Conservation (phyloP, 768 basidiomycete species). For the Kwoniella bestiolae region DNA sequence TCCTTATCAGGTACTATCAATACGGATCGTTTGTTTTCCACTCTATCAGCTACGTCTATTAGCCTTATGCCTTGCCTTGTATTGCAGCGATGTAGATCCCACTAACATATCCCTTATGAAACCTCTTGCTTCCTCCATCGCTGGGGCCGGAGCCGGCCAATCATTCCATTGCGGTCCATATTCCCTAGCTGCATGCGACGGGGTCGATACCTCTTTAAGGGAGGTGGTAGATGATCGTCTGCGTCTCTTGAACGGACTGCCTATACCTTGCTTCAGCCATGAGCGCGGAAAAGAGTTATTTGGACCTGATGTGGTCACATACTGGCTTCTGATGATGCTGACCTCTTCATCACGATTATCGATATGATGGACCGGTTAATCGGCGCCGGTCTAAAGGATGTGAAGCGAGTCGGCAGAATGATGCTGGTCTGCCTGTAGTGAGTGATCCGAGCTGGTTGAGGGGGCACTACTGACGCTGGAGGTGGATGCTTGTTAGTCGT, state of each 20-base stretch:
- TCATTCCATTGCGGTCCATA: conserved; percentile 47
- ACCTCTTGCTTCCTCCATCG: conserved; percentile 50
- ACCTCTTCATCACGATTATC: conserved; percentile 9
- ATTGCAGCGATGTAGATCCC: neutral
- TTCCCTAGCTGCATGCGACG: conserved; percentile 24
- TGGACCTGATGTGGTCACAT: neutral
- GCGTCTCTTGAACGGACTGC: conserved; percentile 9
- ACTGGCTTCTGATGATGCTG: conserved; percentile 10
- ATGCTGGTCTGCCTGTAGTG: neutral
- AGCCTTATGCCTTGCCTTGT: neutral
- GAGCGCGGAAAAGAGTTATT: neutral
- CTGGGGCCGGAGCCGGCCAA: conserved; percentile 57
- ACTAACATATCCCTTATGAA: conserved; percentile 57
- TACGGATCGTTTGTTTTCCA: conserved; percentile 36
- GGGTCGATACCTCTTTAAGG: neutral
- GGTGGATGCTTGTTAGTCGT: no score
- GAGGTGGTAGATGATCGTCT: conserved; percentile 5
- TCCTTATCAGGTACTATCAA: conserved; percentile 63
- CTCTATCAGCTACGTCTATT: conserved; percentile 25
- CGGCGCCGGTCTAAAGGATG: neutral
- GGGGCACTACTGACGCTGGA: neutral
- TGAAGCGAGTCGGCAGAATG: neutral
- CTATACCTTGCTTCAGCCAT: neutral
- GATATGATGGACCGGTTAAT: conserved; percentile 4
- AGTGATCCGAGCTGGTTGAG: no score